A percentile compares a stretch with the other conserved stretches of the same genome.
Conservation (phyloP, 108 stramenopile species). For the Conticribra guillardii region DNA sequence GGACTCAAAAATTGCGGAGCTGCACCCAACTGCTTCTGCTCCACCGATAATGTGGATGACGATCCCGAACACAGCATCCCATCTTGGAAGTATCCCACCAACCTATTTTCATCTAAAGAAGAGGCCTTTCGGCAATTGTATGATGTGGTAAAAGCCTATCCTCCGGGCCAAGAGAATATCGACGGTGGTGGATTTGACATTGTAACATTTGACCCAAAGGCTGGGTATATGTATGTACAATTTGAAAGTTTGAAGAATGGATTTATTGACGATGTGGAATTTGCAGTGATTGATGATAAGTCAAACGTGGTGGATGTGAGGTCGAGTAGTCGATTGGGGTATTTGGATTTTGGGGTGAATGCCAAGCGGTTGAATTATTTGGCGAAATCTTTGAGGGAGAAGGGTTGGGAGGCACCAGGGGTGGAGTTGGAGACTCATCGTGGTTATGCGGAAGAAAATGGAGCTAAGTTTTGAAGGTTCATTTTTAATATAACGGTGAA, state of each 20-base stretch:
- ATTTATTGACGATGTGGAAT: constrained; percentile 78
- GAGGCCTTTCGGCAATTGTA: constrained; percentile 68
- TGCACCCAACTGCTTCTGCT: constrained; percentile 90
- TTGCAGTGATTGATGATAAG: constrained; percentile 50
- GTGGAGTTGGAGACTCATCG: constrained; percentile 70
- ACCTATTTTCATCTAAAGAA: constrained; percentile 32
- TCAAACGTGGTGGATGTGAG: constrained; percentile 67
- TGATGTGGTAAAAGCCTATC: constrained; percentile 64
- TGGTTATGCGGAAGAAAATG: constrained; percentile 76
- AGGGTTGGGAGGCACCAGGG: constrained; percentile 81
- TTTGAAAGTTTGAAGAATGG: constrained; percentile 88
- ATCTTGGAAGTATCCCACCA: constrained; percentile 64
- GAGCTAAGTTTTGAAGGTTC: constrained; percentile 2
- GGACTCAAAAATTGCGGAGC: constrained; percentile 80
- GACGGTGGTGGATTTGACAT: constrained; percentile 91
- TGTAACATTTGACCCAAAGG: constrained; percentile 62
- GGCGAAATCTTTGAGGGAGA: constrained; percentile 58
- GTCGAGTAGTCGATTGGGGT: constrained; percentile 76
- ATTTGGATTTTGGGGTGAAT: constrained; percentile 88
- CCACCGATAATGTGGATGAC: constrained; percentile 66
- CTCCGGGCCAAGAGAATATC: constrained; percentile 77
- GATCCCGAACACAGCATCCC: constrained; percentile 77
- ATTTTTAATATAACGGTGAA: not conserved
- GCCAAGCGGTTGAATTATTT: constrained; percentile 83
- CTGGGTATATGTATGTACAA: constrained; percentile 78